A percentile compares a stretch with the other conserved stretches of the same genome.
These are phyloP conservation scores for Zychaea mexicana DNA, from an alignment of 371 early-diverging fungal species.

Conservation along the genomic window DNA sequence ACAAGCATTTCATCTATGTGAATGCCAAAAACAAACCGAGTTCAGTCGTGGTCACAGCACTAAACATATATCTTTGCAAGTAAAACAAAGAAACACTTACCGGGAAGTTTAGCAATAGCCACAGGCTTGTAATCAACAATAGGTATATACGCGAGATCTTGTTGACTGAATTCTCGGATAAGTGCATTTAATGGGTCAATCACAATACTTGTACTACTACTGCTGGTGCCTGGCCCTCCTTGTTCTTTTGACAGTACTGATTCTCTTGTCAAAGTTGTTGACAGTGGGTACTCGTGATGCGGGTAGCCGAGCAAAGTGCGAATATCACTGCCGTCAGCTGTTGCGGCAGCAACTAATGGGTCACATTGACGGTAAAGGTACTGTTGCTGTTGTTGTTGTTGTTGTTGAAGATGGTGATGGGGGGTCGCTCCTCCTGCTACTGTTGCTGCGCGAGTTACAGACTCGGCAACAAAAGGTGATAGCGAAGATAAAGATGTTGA, in stretches of 20 bases:
- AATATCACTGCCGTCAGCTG: constrained; percentile 10
- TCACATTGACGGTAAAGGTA: background rate
- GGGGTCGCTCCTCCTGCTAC: no score
- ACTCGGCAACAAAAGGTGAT: no score
- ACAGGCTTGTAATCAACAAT: constrained; percentile 21
- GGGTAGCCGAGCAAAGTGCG: background rate
- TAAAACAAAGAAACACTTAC: no score
- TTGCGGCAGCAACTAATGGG: constrained; percentile 3
- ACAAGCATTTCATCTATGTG: constrained; percentile 30
- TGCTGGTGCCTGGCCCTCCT: no score
- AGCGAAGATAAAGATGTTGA: no score
- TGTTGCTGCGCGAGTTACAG: no score
- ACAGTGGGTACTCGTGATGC: background rate
- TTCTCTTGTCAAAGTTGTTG: no score
- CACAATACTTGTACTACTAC: background rate
- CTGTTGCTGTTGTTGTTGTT: background rate
- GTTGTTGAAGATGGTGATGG: background rate
- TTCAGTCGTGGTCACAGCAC: no score
- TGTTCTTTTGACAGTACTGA: no score
- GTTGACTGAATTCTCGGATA: constrained; percentile 3
- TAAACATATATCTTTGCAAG: no score
- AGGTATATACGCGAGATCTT: constrained; percentile 18
- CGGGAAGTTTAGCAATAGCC: constrained; percentile 18
- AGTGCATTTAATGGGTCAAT: constrained; percentile 8
- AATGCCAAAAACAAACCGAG: no score